phyloP scores from a whole-genome alignment of 495 filamentous ascomycete species.

The Penicillium coffeae region DNA sequence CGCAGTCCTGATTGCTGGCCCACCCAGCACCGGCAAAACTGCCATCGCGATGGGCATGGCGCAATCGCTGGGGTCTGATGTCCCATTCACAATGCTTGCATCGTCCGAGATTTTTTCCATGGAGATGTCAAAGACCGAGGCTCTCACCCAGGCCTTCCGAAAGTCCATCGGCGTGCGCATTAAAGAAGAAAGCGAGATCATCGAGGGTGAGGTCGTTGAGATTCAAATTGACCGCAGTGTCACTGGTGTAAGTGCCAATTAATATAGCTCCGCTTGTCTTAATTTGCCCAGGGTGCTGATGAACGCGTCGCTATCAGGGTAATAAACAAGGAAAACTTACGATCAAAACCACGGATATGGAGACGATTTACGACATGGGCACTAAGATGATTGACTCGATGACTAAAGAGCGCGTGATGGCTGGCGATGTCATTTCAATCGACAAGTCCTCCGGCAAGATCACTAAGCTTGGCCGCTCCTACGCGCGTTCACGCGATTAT shows the following conservation, averaged over 20 bases:
- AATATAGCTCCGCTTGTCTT: background rate
- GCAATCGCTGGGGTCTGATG: slow-evolving; percentile 86
- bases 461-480: slow-evolving; percentile 90
- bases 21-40: slow-evolving; percentile 97
- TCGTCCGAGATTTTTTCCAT: slow-evolving; percentile 96
- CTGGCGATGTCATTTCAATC: slow-evolving; percentile 95
- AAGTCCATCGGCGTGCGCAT: slow-evolving; percentile 96
- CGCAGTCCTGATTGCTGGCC: slow-evolving; percentile 91
- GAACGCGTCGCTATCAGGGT: slow-evolving; percentile 37
- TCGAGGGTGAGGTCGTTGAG: slow-evolving; percentile 98
- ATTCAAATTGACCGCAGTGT: slow-evolving; percentile 98
- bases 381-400: slow-evolving; percentile 99
- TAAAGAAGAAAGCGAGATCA: slow-evolving; percentile 97
- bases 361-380: slow-evolving; percentile 98
- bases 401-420: slow-evolving; percentile 98
- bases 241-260: slow-evolving; percentile 63
- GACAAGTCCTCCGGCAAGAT: slow-evolving; percentile 98
- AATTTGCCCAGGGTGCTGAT: slow-evolving; percentile 17
- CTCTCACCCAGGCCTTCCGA: slow-evolving; percentile 93
- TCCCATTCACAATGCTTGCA: slow-evolving; percentile 93
- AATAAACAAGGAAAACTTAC: slow-evolving; percentile 99
- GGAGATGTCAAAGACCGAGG: slow-evolving; percentile 99
- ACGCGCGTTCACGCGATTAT: slow-evolving; percentile 91
- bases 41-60: slow-evolving; percentile 99
- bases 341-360: slow-evolving; percentile 99